These are phyloP conservation scores for Wallemia mellicola DNA, from an alignment of 1,284 basidiomycete genomes.

Conservation along the genomic window DNA sequence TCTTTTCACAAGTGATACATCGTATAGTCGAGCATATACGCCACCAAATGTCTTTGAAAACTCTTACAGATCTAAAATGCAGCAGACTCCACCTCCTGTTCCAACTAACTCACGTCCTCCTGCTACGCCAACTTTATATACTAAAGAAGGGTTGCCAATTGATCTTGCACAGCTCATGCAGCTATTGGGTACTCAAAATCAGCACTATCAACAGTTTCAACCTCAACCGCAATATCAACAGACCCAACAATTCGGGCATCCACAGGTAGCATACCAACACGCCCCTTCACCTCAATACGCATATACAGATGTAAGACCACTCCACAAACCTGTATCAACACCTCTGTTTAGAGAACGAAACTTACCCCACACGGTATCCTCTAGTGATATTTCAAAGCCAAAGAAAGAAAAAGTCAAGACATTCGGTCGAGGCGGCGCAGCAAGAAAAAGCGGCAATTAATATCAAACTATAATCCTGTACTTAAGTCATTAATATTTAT, in stretches of 20 bases:
- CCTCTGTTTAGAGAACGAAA: not conserved
- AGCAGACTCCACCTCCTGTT: not conserved
- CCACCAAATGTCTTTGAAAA: not conserved
- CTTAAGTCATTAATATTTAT: too few relatives aligned
- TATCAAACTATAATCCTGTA: too few relatives aligned
- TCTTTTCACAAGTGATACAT: not conserved
- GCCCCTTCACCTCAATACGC: not conserved
- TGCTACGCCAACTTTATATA: not conserved
- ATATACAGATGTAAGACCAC: not conserved
- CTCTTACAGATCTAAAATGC: not conserved
- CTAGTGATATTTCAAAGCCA: not conserved
- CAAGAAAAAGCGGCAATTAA: too few relatives aligned
- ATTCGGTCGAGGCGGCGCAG: not conserved
- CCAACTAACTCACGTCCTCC: not conserved
- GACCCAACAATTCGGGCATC: not conserved
- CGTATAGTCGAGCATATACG: not conserved
- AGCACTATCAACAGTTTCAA: not conserved
- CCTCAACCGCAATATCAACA: not conserved
- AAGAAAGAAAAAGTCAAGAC: not conserved
- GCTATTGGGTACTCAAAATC: not conserved
- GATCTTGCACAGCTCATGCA: not conserved
- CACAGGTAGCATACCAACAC: not conserved
- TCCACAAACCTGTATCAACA: not conserved
- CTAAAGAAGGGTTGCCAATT: not conserved
- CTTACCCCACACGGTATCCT: not conserved